These are phyloP conservation scores for Nothophytophthora sp. DNA, from an alignment of 352 stramenopile genomes.

Conservation along the genomic window DNA sequence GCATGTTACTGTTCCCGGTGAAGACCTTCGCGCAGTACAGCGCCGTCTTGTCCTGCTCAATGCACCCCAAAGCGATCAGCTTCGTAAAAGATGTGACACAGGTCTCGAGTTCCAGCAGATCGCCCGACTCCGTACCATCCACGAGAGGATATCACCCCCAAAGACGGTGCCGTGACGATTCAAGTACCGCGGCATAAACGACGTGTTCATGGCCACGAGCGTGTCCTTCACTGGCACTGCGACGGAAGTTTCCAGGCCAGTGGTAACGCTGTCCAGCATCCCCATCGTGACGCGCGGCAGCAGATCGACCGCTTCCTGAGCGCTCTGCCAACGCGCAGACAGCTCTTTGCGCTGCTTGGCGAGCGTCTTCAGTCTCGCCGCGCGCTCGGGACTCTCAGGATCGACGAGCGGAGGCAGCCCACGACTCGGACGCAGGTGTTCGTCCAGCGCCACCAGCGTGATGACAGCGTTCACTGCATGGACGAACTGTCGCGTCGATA, in stretches of 20 bases:
- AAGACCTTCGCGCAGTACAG: conserved; percentile 44
- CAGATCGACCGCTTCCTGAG: conserved; percentile 25
- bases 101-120: no score
- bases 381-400: conserved; percentile 25
- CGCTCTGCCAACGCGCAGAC: conserved; percentile 23
- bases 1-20: conserved; percentile 47
- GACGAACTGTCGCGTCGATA: conserved; percentile 40
- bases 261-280: conserved; percentile 10
- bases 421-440: conserved; percentile 37
- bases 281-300: conserved; percentile 13
- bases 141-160: conserved; percentile 37
- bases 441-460: conserved; percentile 46
- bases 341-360: conserved; percentile 24
- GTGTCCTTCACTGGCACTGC: conserved; percentile 35
- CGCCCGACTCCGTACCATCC: no score
- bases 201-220: conserved; percentile 44
- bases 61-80: no score
- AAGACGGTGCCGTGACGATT: conserved; percentile 57
- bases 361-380: conserved; percentile 28
- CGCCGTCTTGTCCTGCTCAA: conserved; percentile 44
- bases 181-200: conserved; percentile 46
- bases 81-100: no score
- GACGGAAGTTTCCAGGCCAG: conserved; percentile 9
- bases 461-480: conserved; percentile 52
- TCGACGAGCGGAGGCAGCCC: conserved; percentile 34